Conservation (phyloP, 2,329 filamentous ascomycete genomes). For the Amylocarpus encephaloides region DNA sequence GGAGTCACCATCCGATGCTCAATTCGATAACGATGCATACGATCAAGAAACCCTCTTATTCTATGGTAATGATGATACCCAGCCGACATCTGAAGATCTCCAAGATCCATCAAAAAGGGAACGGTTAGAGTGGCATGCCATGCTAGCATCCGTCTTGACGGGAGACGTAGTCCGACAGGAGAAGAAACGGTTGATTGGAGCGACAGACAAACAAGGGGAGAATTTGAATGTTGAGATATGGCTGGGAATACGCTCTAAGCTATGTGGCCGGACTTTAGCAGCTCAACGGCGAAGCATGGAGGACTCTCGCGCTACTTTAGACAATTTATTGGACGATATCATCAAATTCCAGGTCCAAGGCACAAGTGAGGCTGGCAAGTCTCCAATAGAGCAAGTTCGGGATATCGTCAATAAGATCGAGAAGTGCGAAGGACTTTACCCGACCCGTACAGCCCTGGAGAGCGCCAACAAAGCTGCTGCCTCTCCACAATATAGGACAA, state of each 20-base stretch:
- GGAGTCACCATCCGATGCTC: slow-evolving; percentile 80
- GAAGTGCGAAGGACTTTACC: slow-evolving; percentile 78
- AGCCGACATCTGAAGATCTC: slow-evolving; percentile 83
- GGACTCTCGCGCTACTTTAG: slow-evolving; percentile 68
- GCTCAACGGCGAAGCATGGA: slow-evolving; percentile 85
- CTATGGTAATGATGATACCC: slow-evolving; percentile 81
- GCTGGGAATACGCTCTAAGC: slow-evolving; percentile 78
- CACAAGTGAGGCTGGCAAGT: slow-evolving; percentile 79
- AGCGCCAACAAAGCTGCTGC: slow-evolving; percentile 68
- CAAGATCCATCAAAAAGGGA: slow-evolving; percentile 84
- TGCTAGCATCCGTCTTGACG: slow-evolving; percentile 91
- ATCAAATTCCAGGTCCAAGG: slow-evolving; percentile 92
- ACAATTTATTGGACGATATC: slow-evolving; percentile 75
- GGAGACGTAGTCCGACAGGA: slow-evolving; percentile 97
- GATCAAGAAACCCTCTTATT: slow-evolving; percentile 92
- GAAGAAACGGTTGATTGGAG: slow-evolving; percentile 88
- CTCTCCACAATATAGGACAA: slow-evolving; percentile 71
- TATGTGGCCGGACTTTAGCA: slow-evolving; percentile 75
- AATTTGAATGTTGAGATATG: slow-evolving; percentile 72
- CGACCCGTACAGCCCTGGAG: slow-evolving; percentile 69
- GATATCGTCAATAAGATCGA: slow-evolving; percentile 89
- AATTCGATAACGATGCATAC: slow-evolving; percentile 70
- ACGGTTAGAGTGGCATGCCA: slow-evolving; percentile 93
- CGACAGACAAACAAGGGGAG: slow-evolving; percentile 55
- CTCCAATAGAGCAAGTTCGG: slow-evolving; percentile 79